These are phyloP conservation scores for Paspalum notatum DNA, from an alignment of 176 grass and related monocot species.

Conservation along the genomic window DNA sequence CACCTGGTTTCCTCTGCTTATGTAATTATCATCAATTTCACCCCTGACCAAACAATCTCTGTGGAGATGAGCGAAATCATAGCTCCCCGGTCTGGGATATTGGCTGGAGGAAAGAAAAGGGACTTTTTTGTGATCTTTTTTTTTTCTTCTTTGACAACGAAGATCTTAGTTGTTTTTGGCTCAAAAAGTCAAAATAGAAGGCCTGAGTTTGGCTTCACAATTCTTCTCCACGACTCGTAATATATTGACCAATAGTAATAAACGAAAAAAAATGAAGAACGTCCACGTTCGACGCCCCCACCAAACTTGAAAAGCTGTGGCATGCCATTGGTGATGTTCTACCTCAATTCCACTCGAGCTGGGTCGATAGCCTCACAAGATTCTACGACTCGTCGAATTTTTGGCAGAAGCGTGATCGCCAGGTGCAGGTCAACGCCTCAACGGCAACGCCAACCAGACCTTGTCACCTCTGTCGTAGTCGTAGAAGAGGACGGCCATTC, in stretches of 20 bases:
- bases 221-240: background rate
- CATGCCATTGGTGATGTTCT: background rate
- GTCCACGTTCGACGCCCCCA: background rate
- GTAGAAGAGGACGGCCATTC: background rate
- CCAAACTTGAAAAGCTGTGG: background rate
- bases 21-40: constrained; percentile 9
- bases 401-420: background rate
- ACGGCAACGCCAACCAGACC: background rate
- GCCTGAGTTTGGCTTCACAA: background rate
- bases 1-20: background rate
- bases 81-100: background rate
- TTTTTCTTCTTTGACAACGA: too few relatives aligned
- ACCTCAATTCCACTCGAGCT: background rate
- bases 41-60: background rate
- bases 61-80: background rate
- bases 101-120: too few relatives aligned
- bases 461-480: background rate
- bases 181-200: background rate
- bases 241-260: too few relatives aligned
- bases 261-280: background rate
- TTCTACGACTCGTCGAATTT: background rate
- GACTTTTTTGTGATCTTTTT: too few relatives aligned
- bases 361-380: background rate
- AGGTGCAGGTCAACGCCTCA: background rate
- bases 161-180: background rate